A percentile compares a stretch with the other conserved stretches of the same genome.
These are phyloP conservation scores for Jamesozyma hellenica DNA, from an alignment of 805 yeast genomes.

Conservation along the genomic window DNA sequence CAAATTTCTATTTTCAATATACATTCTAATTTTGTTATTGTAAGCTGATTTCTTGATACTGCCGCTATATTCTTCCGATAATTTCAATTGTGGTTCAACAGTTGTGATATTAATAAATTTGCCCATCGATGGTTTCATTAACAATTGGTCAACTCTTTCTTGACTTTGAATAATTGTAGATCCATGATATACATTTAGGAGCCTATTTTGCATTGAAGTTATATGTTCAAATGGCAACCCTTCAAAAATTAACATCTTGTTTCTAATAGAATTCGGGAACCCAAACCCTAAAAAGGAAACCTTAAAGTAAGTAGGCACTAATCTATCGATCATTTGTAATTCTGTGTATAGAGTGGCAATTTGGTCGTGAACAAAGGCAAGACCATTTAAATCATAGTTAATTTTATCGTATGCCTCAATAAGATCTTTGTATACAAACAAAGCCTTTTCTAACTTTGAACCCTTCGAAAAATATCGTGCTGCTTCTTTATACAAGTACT, in stretches of 20 bases:
- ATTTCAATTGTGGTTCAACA: constrained; percentile 46
- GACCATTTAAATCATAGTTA: constrained; percentile 66
- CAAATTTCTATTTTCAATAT: constrained; percentile 65
- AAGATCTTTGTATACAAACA: constrained; percentile 66
- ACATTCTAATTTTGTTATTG: constrained; percentile 54
- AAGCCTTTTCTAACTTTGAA: constrained; percentile 67
- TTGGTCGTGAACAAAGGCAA: constrained; percentile 59
- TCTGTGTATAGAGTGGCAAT: constrained; percentile 58
- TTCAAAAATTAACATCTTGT: constrained; percentile 70
- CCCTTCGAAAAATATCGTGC: constrained; percentile 65
- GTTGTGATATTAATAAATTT: constrained; percentile 61
- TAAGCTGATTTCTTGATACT: constrained; percentile 31
- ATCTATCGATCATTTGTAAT: constrained; percentile 58
- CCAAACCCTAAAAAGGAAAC: constrained; percentile 77
- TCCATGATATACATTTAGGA: constrained; percentile 70
- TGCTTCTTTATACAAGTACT: constrained; percentile 55
- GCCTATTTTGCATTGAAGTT: constrained; percentile 67
- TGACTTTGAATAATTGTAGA: constrained; percentile 56
- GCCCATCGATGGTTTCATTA: constrained; percentile 51
- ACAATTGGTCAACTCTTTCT: constrained; percentile 43
- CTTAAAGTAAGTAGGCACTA: constrained; percentile 68
- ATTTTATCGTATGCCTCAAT: constrained; percentile 62
- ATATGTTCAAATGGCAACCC: constrained; percentile 84
- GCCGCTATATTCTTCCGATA: constrained; percentile 34
- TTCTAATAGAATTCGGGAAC: constrained; percentile 68